phyloP scores from a whole-genome alignment of 495 filamentous ascomycete species.

The Penicillium malachiteum region DNA sequence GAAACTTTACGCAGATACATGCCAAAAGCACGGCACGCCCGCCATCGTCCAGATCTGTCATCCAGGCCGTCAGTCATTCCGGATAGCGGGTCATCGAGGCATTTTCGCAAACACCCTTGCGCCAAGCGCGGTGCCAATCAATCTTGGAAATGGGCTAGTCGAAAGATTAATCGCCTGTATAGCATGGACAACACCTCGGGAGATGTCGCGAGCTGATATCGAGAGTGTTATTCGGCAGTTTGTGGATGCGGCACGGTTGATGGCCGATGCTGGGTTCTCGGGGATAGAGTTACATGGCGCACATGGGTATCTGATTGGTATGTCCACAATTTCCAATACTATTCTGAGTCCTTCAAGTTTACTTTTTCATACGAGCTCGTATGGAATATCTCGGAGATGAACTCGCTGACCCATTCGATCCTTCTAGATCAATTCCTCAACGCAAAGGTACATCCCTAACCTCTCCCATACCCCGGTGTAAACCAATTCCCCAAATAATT shows the following conservation, averaged over 20 bases:
- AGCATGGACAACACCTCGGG: slow-evolving; percentile 42
- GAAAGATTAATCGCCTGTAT: slow-evolving; percentile 33
- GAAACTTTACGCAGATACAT: slow-evolving; percentile 47
- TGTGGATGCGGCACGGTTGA: slow-evolving; percentile 45
- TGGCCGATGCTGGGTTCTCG: slow-evolving; percentile 52
- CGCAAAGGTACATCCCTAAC: slow-evolving; percentile 29
- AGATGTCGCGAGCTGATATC: slow-evolving; percentile 53
- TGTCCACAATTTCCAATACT: too few species aligned
- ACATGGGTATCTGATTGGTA: slow-evolving; percentile 59
- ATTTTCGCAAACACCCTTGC: slow-evolving; percentile 47
- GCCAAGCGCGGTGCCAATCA: slow-evolving; percentile 44
- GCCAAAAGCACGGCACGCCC: slow-evolving; percentile 47
- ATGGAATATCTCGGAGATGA: too few species aligned
- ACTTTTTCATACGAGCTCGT: neutral
- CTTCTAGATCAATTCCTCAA: slow-evolving; percentile 42
- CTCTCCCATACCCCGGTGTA: neutral
- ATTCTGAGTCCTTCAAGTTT: too few species aligned
- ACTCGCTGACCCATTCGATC: too few species aligned
- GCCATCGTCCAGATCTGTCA: slow-evolving; percentile 58
- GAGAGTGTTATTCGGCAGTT: slow-evolving; percentile 45
- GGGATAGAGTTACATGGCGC: slow-evolving; percentile 58
- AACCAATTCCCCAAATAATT: too few species aligned
- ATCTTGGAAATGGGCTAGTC: slow-evolving; percentile 37
- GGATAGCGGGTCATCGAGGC: slow-evolving; percentile 42
- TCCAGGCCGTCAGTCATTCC: slow-evolving; percentile 55